Evolutionary conservation across 1,284 basidiomycete species (phyloP).

Genomic region (Trichosporon asahii): DNA sequence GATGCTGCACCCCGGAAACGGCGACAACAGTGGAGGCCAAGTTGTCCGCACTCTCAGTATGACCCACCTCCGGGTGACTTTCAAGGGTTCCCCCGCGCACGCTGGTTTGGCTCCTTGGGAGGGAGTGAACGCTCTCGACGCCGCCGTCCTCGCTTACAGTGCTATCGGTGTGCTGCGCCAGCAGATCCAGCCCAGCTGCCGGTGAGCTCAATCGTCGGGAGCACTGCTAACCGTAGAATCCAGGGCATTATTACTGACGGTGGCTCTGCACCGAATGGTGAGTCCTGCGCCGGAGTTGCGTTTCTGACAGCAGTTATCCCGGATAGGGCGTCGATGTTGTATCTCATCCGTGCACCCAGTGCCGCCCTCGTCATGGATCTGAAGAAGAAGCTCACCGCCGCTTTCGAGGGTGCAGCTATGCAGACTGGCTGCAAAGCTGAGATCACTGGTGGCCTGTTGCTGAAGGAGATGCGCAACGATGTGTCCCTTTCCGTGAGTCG

Average conservation of each 20-base stretch:
- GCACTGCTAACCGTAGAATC: conserved; percentile 45
- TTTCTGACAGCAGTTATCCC: conserved; percentile 56
- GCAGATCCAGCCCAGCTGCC: conserved; percentile 31
- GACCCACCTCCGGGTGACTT: conserved; percentile 22
- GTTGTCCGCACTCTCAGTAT: background rate
- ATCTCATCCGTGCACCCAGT: conserved; percentile 51
- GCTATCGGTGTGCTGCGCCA: conserved; percentile 52
- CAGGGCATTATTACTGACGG: conserved; percentile 66
- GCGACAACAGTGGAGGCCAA: background rate
- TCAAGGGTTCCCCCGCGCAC: conserved; percentile 27
- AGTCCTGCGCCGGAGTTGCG: conserved; percentile 14
- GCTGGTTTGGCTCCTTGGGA: conserved; percentile 27
- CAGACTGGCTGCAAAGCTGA: conserved; percentile 42
- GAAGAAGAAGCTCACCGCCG: conserved; percentile 59
- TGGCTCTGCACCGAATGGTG: conserved; percentile 50
- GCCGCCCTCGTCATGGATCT: conserved; percentile 58
- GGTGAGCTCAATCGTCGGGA: background rate
- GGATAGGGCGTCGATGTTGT: conserved; percentile 22
- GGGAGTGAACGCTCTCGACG: conserved; percentile 54
- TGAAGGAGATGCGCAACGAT: conserved; percentile 15
- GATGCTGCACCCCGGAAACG: conserved; percentile 13
- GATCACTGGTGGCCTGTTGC: conserved; percentile 30
- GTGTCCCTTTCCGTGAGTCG: conserved; percentile 18
- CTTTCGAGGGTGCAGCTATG: conserved; percentile 58
- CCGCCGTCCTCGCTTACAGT: conserved; percentile 52